Evolutionary conservation across 2,329 filamentous ascomycete species (phyloP), one percentile per base, ranked within the genome.

Genomic region (Monilinia aucupariae): DNA sequence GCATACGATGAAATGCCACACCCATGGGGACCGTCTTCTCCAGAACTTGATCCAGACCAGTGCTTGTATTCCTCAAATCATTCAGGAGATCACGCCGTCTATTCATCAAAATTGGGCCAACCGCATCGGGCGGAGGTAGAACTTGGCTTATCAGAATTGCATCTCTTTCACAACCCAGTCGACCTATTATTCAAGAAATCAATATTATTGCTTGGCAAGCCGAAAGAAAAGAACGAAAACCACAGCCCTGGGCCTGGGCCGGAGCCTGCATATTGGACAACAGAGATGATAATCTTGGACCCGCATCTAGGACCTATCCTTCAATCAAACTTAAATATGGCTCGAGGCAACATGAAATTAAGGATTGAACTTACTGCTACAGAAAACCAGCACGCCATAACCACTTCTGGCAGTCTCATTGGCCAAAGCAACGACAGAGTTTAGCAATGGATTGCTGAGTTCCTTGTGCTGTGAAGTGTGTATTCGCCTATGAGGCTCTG

Each of bases 321-420:
- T 1, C 10, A n/a, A 17, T 7, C 8, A 30, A n/a, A 20, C 41
- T n/a, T n/a, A 3, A 45, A 39, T 32, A 30, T 30, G 9, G 17
- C n/a, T 7, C 6, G 22, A 34, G 27, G 7, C 13, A 53, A 39
- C 10, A 22, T n/a, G 20, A 20, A 27, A 9, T 9, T 13, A 34
- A 22, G 7, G 39, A 47, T 4, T n/a, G 7, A 27, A 59, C 56
- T 59, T 50, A 70, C 87, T 91, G 62, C 85, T 83, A 64, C 88
- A 89, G 72, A 92, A 92, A 1, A 92, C 82, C 41, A 92, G 78
- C 4, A 83, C 88, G 4, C 89, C 89, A 71, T 85, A 89, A 0
- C 87, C 88, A 48, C 82, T 80, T n/a, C 76, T 76, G 0, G 83
- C 88, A 4, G 87, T 91, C 70, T 91, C 88, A 60, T 83, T 80